These are phyloP conservation scores for Blakeslea trispora DNA, from an alignment of 371 early-diverging fungal species.

Conservation along the genomic window DNA sequence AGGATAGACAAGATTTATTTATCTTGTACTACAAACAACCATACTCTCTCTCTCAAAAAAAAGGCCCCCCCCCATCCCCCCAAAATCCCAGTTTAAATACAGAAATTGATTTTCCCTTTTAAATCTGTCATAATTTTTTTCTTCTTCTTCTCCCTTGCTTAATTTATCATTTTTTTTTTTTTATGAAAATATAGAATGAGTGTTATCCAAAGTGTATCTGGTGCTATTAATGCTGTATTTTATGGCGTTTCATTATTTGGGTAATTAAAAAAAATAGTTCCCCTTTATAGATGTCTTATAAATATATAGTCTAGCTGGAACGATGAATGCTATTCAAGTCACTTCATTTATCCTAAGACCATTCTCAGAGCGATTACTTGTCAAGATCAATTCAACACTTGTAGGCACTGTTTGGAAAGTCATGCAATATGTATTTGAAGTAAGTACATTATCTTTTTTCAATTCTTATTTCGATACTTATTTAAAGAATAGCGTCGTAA, in stretches of 20 bases:
- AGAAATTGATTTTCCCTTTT: too few relatives aligned
- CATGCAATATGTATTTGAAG: slow-evolving; percentile 66
- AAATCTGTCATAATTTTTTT: not conserved
- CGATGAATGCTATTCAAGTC: slow-evolving; percentile 59
- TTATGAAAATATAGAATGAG: slow-evolving; percentile 16
- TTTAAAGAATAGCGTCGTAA: slow-evolving; percentile 32
- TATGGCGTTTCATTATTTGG: slow-evolving; percentile 45
- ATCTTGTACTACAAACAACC: too few relatives aligned
- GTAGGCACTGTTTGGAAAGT: slow-evolving; percentile 64
- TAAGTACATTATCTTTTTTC: slow-evolving; percentile 5
- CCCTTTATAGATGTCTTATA: not conserved
- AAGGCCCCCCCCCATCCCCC: too few relatives aligned
- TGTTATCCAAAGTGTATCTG: slow-evolving; percentile 31
- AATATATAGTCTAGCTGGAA: slow-evolving; percentile 38
- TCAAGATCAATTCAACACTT: slow-evolving; percentile 59
- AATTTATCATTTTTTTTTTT: slow-evolving; percentile 11
- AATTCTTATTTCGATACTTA: not conserved
- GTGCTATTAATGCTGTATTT: slow-evolving; percentile 35
- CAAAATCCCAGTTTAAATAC: too few relatives aligned
- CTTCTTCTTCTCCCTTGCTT: not conserved
- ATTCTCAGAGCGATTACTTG: slow-evolving; percentile 55
- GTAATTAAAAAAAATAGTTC: slow-evolving; percentile 22
- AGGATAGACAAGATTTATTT: too few relatives aligned
- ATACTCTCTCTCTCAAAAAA: too few relatives aligned
- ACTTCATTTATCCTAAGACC: slow-evolving; percentile 56